Evolutionary conservation across 495 filamentous ascomycete species (phyloP), one percentile per base, ranked within the genome.

Genomic region (Melanomma pulvis-pyrius): DNA sequence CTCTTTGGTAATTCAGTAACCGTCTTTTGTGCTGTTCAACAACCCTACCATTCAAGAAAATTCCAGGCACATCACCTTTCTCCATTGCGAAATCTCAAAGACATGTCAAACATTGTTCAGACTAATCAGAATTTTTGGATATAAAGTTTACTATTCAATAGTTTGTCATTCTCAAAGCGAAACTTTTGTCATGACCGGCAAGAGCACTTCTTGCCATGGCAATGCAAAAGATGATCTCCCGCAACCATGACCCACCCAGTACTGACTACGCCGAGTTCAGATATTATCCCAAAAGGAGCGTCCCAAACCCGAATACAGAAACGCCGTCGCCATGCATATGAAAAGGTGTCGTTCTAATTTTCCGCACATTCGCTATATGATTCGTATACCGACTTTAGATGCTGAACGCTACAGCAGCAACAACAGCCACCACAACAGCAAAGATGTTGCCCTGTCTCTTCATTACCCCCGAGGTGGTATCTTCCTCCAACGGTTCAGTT

Each of bases 371-470:
- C 59, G 7, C 21, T 9, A 59, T 53, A 60, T 36, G 39, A 44
- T 29, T 54, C 46, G 24, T 12, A 8, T 15, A 15, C 28, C 13
- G 24, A 19, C 7, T 32, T 39, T 52, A 68, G 59, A 58, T n/a
- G 5, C 67, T 39, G 36, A 69, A 65, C 12, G 17, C 61, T n/a
- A 69, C 61, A 0, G 51, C 56, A 21, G 56, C 68, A 19, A 61
- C 41, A 24, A 70, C 62, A 2, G 62, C 62, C 13, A 70, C 49
- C 22, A 70, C 68, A 21, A 67, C 61, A 8, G 68, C 68, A 26
- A 62, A 24, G 28, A 58, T 15, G 25, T 24, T 66, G n/a, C 62
- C 58, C 28, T 39, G 34, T 29, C 50, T 53, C 28, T 34, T 46
- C 12, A 3, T n/a, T 12, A 30, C 68, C 0, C 56, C 61, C 34